A percentile compares a stretch with the other conserved stretches of the same genome.
Conservation (phyloP, 148 eudicot genomes). For the Chenopodium formosanum region DNA sequence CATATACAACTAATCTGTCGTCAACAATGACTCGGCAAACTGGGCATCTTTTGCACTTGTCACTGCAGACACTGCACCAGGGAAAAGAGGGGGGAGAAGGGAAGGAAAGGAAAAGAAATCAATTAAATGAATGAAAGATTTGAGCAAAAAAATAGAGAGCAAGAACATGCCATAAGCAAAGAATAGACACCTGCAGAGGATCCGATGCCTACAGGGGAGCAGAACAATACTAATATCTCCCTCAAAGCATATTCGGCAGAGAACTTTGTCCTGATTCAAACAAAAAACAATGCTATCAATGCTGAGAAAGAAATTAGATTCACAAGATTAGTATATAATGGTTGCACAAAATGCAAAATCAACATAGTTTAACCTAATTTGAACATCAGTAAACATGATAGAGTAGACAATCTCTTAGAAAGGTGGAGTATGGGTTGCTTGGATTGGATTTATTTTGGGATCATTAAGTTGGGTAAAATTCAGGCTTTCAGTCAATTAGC, state of each 20-base stretch:
- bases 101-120: background rate
- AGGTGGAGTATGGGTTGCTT: background rate
- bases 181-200: conserved; percentile 72
- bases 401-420: background rate
- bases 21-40: conserved; percentile 72
- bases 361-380: background rate
- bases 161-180: background rate
- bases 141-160: background rate
- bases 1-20: conserved; percentile 76
- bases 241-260: conserved; percentile 92
- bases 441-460: background rate
- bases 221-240: conserved; percentile 78
- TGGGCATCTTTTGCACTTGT: conserved; percentile 81
- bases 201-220: conserved; percentile 89
- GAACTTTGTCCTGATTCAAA: conserved; percentile 71
- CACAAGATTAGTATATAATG: background rate
- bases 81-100: background rate
- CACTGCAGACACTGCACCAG: conserved; percentile 71
- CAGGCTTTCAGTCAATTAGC: background rate
- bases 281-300: background rate
- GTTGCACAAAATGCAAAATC: background rate
- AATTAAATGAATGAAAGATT: background rate
- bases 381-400: background rate
- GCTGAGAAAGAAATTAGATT: conserved; percentile 2
- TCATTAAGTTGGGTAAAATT: no score